Evolutionary conservation across 495 filamentous ascomycete genomes (phyloP), one percentile per base, ranked within the genome.

Genomic region (Aspergillus steynii): DNA sequence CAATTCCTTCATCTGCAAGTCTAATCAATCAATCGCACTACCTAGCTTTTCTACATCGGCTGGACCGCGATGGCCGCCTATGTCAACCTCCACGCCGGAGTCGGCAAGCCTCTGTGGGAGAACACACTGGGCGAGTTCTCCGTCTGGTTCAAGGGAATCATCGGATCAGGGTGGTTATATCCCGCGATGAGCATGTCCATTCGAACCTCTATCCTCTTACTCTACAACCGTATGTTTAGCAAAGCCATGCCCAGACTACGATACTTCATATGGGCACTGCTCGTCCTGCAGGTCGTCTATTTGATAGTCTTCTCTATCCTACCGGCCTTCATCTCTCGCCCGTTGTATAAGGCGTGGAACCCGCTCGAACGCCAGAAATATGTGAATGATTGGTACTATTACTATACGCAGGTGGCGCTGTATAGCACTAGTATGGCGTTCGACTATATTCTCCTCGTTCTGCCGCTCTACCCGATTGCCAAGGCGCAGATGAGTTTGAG

Each of bases 31-130:
- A 20, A 20, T 20, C 20, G 20, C 20, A 20, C 20, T 20, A 20
- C 20, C 20, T 20, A 51, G 49, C 8, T 51, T 3, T 28, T 51
- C 49, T 51, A 51, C 49, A 20, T 51, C 20, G 49, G 49, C 10
- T 51, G 49, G 49, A 51, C 49, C 49, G 49, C 49, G 4, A 51
- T 51, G 49, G 49, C 49, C 49, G 49, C 2, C 49, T 51, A 51
- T 27, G 20, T 51, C 49, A 51, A 51, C 20, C 49, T 51, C 2
- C 49, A 51, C 8, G 49, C 49, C 20, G 49, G 49, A 27, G 49
- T 51, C 20, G 49, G 49, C 1, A 51, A 51, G 25, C 49, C 49
- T 27, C 20, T 51, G 1, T 51, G 49, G 49, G 49, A 51, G 25
- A 51, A n/a, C 49, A 51, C 49, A 1, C 4, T 51, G 15, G 20